A percentile compares a stretch with the other conserved stretches of the same genome.
phyloP scores from a whole-genome alignment of 2,329 filamentous ascomycete species.

The Neocucurbitaria cava region DNA sequence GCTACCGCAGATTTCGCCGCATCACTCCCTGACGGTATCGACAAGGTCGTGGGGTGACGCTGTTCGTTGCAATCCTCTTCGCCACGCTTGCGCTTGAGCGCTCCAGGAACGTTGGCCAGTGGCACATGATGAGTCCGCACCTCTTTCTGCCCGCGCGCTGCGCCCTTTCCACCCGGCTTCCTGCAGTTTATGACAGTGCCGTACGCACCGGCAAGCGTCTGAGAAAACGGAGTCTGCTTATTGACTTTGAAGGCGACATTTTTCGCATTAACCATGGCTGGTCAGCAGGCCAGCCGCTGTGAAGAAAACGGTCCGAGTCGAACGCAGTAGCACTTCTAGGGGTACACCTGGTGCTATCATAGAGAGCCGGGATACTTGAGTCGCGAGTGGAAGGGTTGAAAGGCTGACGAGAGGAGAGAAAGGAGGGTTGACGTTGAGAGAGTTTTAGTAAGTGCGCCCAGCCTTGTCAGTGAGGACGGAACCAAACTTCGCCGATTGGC shows the following conservation, averaged over 20 bases:
- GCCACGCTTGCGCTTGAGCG: constrained; percentile 36
- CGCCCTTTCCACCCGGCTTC: constrained; percentile 36
- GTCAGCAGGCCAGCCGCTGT: constrained; percentile 45
- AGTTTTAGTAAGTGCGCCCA: constrained; percentile 31
- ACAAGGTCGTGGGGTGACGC: constrained; percentile 5
- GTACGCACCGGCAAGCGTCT: constrained; percentile 37
- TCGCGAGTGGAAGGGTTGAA: constrained; percentile 17
- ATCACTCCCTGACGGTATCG: constrained; percentile 5
- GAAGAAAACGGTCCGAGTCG: constrained; percentile 22
- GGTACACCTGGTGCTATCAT: constrained; percentile 16
- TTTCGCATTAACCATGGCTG: constrained; percentile 48
- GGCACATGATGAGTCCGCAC: constrained; percentile 40
- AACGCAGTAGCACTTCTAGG: constrained; percentile 20
- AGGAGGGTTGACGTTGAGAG: constrained; percentile 36
- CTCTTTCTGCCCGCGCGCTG: constrained; percentile 30
- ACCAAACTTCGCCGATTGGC: constrained; percentile 33
- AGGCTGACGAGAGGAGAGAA: constrained; percentile 26
- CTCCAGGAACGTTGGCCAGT: constrained; percentile 35
- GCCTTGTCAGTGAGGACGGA: constrained; percentile 31
- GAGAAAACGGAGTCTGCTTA: constrained; percentile 41
- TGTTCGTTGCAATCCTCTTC: constrained; percentile 13
- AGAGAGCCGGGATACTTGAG: constrained; percentile 8
- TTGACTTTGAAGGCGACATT: constrained; percentile 49
- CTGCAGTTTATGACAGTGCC: constrained; percentile 46
- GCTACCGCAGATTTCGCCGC: constrained; percentile 12